Evolutionary conservation across 2,329 filamentous ascomycete species (phyloP).

Genomic region (Celoporthe dispersa): DNA sequence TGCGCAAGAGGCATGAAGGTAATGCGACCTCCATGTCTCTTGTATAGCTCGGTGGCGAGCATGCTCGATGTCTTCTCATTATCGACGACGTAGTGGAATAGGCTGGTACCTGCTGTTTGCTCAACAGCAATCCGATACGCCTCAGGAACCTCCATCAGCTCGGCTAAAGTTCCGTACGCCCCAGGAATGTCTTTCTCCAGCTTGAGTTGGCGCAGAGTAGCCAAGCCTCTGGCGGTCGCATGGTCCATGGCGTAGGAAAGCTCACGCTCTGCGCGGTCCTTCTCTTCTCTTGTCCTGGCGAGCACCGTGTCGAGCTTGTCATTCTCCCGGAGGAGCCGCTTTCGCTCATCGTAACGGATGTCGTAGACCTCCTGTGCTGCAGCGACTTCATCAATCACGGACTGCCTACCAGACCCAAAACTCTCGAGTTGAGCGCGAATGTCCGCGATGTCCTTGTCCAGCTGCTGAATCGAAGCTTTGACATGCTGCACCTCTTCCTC

Average conservation of each 20-base stretch:
- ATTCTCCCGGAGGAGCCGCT: conserved; percentile 85
- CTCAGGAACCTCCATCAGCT: conserved; percentile 86
- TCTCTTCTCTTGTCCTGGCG: conserved; percentile 74
- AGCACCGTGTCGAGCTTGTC: conserved; percentile 83
- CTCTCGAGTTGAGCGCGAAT: conserved; percentile 77
- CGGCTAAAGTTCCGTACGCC: conserved; percentile 89
- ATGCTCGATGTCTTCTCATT: conserved; percentile 84
- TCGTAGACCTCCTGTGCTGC: conserved; percentile 79
- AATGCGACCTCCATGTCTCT: conserved; percentile 79
- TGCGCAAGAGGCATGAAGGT: conserved; percentile 95
- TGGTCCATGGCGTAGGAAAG: conserved; percentile 88
- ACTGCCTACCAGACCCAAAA: conserved; percentile 73
- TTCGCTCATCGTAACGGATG: conserved; percentile 81
- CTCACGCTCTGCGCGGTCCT: conserved; percentile 75
- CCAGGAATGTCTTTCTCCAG: conserved; percentile 79
- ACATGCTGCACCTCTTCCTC: conserved; percentile 80
- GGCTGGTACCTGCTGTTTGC: conserved; percentile 86
- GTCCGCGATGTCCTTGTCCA: conserved; percentile 74
- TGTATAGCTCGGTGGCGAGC: conserved; percentile 78
- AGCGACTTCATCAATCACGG: conserved; percentile 74
- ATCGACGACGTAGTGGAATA: conserved; percentile 97
- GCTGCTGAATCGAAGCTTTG: conserved; percentile 69
- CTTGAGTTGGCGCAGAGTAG: conserved; percentile 84
- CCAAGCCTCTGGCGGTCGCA: conserved; percentile 82
- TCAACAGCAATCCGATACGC: conserved; percentile 88